A percentile compares a stretch with the other conserved stretches of the same genome.
phyloP scores from a whole-genome alignment of 306 rosid genomes.

The Vicia faba region DNA sequence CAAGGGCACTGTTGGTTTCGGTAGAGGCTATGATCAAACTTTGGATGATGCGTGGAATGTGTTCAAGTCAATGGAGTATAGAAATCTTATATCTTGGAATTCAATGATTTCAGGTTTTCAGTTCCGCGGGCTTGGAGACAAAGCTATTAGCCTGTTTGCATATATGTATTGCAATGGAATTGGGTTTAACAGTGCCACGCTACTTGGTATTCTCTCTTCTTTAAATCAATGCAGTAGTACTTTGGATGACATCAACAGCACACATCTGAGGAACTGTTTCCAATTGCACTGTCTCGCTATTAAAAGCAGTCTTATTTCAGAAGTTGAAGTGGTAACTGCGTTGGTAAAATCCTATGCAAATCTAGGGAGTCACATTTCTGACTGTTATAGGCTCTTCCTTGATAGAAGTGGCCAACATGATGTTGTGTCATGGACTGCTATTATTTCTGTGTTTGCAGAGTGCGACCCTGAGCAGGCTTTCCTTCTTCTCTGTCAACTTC shows the following conservation, averaged over 20 bases:
- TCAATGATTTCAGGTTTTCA: conserved; percentile 84
- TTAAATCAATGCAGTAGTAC: conserved; percentile 41
- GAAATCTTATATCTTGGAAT: conserved; percentile 80
- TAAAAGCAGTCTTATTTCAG: conserved; percentile 58
- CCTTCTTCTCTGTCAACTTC: conserved; percentile 64
- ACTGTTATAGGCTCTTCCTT: conserved; percentile 68
- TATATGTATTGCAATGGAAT: conserved; percentile 62
- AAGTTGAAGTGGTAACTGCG: conserved; percentile 72
- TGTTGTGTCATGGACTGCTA: conserved; percentile 83
- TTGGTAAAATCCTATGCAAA: conserved; percentile 69
- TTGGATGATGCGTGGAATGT: conserved; percentile 63
- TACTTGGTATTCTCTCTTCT: conserved; percentile 67
- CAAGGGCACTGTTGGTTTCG: conserved; percentile 45
- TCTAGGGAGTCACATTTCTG: conserved; percentile 58
- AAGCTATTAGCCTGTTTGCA: conserved; percentile 58
- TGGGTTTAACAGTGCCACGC: conserved; percentile 68
- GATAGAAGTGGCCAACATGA: conserved; percentile 62
- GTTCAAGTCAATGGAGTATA: conserved; percentile 60
- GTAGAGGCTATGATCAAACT: conserved; percentile 38
- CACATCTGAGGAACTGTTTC: conserved; percentile 48
- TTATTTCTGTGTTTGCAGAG: conserved; percentile 67
- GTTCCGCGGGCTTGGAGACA: conserved; percentile 56
- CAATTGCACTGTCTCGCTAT: conserved; percentile 70
- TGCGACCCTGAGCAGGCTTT: conserved; percentile 72
- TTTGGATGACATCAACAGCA: conserved; percentile 28